phyloP scores from a whole-genome alignment of 306 rosid genomes.

The Albizia julibrissin region DNA sequence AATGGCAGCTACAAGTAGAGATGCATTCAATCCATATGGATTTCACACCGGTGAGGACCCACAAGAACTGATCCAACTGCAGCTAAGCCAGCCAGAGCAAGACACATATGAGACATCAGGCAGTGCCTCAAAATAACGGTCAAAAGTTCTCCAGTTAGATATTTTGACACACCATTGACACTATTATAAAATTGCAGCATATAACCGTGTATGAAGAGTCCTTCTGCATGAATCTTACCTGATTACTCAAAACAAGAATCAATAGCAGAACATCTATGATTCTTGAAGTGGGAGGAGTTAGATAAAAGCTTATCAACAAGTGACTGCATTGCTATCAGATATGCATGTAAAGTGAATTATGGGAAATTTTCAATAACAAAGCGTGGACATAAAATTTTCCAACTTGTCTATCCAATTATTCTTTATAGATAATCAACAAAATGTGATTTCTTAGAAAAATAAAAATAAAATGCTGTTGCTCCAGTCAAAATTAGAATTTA shows the following conservation, averaged over 20 bases:
- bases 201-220: conserved; percentile 26
- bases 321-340: conserved; percentile 1
- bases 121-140: conserved; percentile 39
- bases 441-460: not conserved
- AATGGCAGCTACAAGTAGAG: conserved; percentile 33
- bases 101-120: conserved; percentile 44
- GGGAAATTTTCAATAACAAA: conserved; percentile 18
- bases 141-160: conserved; percentile 8
- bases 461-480: not conserved
- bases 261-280: conserved; percentile 20
- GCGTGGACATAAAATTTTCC: conserved; percentile 12
- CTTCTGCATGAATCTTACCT: conserved; percentile 13
- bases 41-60: conserved; percentile 29
- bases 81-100: conserved; percentile 51
- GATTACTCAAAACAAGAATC: conserved; percentile 33
- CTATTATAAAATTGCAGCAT: conserved; percentile 21
- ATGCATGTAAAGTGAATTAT: conserved; percentile 18
- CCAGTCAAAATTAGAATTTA: not conserved
- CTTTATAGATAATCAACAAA: not conserved
- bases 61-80: conserved; percentile 53
- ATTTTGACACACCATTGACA: conserved; percentile 21
- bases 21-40: conserved; percentile 41
- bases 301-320: conserved; percentile 18
- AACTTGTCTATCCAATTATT: conserved; percentile 11
- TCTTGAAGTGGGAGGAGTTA: conserved; percentile 25